Percentiles rank a stretch among this genome's conserved stretches.
Conservation (phyloP, 805 yeast genomes). For the Priceomyces haplophilus region DNA sequence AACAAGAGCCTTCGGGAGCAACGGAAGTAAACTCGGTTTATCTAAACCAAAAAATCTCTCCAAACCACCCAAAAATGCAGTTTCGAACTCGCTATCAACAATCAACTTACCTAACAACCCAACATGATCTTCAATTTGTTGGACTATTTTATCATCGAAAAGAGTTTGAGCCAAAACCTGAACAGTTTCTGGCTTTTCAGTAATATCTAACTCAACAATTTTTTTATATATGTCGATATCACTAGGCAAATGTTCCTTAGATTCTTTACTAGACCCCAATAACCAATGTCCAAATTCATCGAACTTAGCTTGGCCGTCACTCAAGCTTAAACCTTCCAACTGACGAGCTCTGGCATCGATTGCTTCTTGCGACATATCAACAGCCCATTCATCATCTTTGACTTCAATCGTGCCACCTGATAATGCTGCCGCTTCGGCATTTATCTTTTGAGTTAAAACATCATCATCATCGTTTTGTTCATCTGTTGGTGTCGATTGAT, state of each 20-base stretch:
- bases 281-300: constrained; percentile 91
- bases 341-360: constrained; percentile 87
- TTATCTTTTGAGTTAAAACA: constrained; percentile 71
- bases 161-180: constrained; percentile 91
- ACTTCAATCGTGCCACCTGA: constrained; percentile 49
- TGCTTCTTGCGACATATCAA: constrained; percentile 95
- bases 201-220: constrained; percentile 74
- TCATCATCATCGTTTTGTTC: constrained; percentile 44
- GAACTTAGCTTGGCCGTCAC: constrained; percentile 49
- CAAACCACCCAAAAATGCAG: constrained; percentile 90
- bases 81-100: constrained; percentile 64
- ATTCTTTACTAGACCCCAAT: constrained; percentile 47
- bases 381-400: constrained; percentile 95
- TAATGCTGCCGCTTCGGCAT: constrained; percentile 76
- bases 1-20: constrained; percentile 78
- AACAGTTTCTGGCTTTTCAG: constrained; percentile 68
- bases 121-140: constrained; percentile 70
- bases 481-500: constrained; percentile 20
- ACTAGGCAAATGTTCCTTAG: constrained; percentile 60
- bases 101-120: constrained; percentile 82
- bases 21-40: constrained; percentile 63
- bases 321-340: constrained; percentile 61
- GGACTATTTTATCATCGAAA: constrained; percentile 72
- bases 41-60: constrained; percentile 89
- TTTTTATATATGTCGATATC: constrained; percentile 93